A percentile compares a stretch with the other conserved stretches of the same genome.
These are phyloP conservation scores for Tolypocladium album DNA, from an alignment of 2,329 filamentous ascomycete species.

Conservation along the genomic window DNA sequence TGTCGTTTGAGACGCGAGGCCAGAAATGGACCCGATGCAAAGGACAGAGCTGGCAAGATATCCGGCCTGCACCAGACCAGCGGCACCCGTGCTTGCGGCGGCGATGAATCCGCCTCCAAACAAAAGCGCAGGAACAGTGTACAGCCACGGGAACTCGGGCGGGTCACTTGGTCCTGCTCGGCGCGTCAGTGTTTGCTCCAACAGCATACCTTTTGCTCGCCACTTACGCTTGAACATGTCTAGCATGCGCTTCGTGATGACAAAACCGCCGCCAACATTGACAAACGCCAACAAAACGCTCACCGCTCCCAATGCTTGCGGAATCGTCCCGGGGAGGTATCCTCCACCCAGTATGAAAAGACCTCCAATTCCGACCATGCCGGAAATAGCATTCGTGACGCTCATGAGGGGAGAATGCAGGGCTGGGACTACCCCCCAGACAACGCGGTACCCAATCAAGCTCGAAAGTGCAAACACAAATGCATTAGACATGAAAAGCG, in stretches of 20 bases:
- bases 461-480: slow-evolving; percentile 79
- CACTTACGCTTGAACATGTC: slow-evolving; percentile 72
- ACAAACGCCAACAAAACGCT: slow-evolving; percentile 81
- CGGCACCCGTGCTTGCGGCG: slow-evolving; percentile 70
- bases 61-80: slow-evolving; percentile 75
- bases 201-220: no score
- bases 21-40: slow-evolving; percentile 75
- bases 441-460: slow-evolving; percentile 76
- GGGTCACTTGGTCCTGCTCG: slow-evolving; percentile 63
- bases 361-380: slow-evolving; percentile 82
- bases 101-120: slow-evolving; percentile 76
- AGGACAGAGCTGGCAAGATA: slow-evolving; percentile 78
- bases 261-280: slow-evolving; percentile 80
- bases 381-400: slow-evolving; percentile 86
- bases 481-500: slow-evolving; percentile 78
- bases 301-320: slow-evolving; percentile 65
- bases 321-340: slow-evolving; percentile 64
- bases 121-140: slow-evolving; percentile 63
- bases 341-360: slow-evolving; percentile 84
- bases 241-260: slow-evolving; percentile 87
- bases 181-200: slow-evolving; percentile 5
- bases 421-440: slow-evolving; percentile 78
- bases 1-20: slow-evolving; percentile 71
- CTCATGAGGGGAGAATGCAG: slow-evolving; percentile 87
- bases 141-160: slow-evolving; percentile 80